Conservation (phyloP, 164 flowering plant species). For the Magnolia changhungtana region DNA sequence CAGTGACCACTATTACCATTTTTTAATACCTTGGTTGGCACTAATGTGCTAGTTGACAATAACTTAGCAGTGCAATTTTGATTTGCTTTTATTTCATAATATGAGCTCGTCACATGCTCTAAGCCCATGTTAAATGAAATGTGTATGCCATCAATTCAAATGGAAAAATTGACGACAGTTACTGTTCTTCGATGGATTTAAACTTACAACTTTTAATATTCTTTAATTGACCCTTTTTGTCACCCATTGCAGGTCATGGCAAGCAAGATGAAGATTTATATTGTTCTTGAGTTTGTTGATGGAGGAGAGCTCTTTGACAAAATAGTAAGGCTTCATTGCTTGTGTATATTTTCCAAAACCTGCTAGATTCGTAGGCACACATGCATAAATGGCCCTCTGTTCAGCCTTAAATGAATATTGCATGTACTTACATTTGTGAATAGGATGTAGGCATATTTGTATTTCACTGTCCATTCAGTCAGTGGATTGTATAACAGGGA, state of each 20-base stretch:
- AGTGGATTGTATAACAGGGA: background rate
- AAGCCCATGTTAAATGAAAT: background rate
- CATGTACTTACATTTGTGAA: background rate
- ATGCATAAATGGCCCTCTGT: background rate
- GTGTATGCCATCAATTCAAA: background rate
- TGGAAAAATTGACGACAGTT: too few relatives aligned
- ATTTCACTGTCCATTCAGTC: background rate
- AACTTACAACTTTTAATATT: background rate
- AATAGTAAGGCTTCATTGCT: constrained; percentile 12
- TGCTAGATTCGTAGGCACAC: background rate
- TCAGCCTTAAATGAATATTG: background rate
- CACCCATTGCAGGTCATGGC: constrained; percentile 20
- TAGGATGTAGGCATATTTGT: background rate
- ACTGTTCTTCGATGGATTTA: background rate
- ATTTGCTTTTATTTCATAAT: too few relatives aligned
- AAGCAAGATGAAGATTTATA: constrained; percentile 22
- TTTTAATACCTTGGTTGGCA: too few relatives aligned
- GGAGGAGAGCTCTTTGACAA: constrained; percentile 24
- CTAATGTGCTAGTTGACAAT: too few relatives aligned
- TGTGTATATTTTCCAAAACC: background rate
- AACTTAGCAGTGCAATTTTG: too few relatives aligned
- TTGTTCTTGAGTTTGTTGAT: constrained; percentile 18
- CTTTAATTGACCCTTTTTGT: too few relatives aligned
- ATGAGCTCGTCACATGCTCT: too few relatives aligned
- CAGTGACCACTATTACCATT: too few relatives aligned